Evolutionary conservation across 2,329 filamentous ascomycete genomes (phyloP), one percentile per base, ranked within the genome.

Genomic region (Dendryphion nanum): DNA sequence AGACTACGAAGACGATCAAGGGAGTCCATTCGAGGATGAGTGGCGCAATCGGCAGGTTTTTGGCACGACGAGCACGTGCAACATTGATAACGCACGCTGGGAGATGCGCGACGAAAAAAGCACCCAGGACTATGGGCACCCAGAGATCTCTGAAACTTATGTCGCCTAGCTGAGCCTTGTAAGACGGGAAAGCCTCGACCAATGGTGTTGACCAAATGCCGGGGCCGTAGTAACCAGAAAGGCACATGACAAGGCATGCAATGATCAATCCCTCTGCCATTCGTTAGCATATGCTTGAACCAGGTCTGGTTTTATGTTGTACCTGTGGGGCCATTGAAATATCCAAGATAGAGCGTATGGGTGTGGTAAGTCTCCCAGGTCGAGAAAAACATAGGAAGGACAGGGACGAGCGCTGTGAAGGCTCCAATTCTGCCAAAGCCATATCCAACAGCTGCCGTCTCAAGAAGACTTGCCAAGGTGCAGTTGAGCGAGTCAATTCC

Each of bases 341-440:
- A 89, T 38, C 93, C 93, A 10, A 98, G 81, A 67, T 95, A 98
- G 5, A 98, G 74, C 0, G 93, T 97, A 66, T 98, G 93, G 4
- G 93, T 96, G 69, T 98, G 93, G 66, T 96, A 98, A 1, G 93
- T 98, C 71, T 98, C 93, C 93, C 93, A 98, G 2, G 93, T 98
- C 3, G 91, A 96, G 71, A 98, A 96, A 75, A 95, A 98, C 93
- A 98, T 98, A 43, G 93, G 88, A 30, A 98, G 73, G 54, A 89
- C 94, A 2, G 93, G 93, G 44, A 91, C 82, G 30, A 98, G 74
- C 2, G 90, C 89, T 1, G 93, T 97, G 64, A 95, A 94, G 40
- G 93, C 85, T 50, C 93, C 93, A 15, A 88, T 81, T 47, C 82
- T 83, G 14, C 86, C 88, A 4, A 86, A 81, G 28, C 93, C 93